Base-by-base conservation (phyloP, 345 rosid genomes). In the Citrus inodora region DNA sequence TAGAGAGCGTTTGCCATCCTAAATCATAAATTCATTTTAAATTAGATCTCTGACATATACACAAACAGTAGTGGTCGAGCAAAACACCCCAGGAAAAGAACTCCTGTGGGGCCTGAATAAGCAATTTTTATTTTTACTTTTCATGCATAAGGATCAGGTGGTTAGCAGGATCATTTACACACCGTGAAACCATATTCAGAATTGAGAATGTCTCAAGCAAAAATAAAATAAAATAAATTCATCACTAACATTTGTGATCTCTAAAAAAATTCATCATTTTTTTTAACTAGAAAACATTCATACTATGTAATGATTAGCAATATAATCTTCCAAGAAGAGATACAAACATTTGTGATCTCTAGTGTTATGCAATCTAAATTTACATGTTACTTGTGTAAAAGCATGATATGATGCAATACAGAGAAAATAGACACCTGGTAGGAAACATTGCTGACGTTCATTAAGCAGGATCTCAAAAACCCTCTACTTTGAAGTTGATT, bases 401-500 rank as follows among this genome's bases (percentile, higher is more conserved):
- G 8, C 14, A 72, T 35, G 16, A 63, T 61, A 33, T 35, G 27
- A 65, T 6, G 37, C 4, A 51, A n/a, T 38, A 35, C 13, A 11
- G 64, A 51, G 11, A 55, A 46, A 81, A 78, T 19, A 79, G 25
- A 74, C 80, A 94, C 98, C 97, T 91, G 96, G 83, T 75, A 79
- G 28, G 91, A 87, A 85, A 84, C 72, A 82, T 86, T 90, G 83
- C 96, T 88, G 56, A 95, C 91, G 86, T 87, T 89, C 78, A 78
- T 84, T 67, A 95, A 80, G 89, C 93, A 88, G 70, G 93, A 87
- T 58, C 97, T 89, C 78, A 95, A 76, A 85, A 93, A 92, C 37
- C 94, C 98, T 83, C 99, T 90, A 82, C 96, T 95, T 83, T 95
- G 97, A 79, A 95, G 96, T 88, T 95, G 99, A 81, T 73, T 92